Base-by-base conservation (phyloP, 352 stramenopile genomes). In the Plasmopara muralis region DNA sequence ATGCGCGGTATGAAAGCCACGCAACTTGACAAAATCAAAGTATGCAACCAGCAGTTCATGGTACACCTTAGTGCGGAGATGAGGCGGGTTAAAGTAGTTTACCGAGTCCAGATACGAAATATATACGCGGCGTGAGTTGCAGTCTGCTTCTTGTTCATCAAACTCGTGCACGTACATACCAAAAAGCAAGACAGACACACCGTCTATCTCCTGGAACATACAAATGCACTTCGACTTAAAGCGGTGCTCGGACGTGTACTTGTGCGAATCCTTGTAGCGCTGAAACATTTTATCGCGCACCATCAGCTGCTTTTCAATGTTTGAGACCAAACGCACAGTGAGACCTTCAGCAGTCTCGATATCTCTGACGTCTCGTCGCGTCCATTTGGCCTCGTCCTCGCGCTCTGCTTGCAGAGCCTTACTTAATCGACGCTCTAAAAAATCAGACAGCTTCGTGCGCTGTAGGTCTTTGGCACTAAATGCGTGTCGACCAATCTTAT, bases 121-220 rank as follows among this genome's bases (percentile, higher is more conserved):
- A 70, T 99, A 99, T 33, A 98, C 89, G 15, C 89, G 85, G 2
- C 95, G 82, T 10, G 86, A 77, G 68, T 99, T 99, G 41, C 95
- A 97, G 29, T 84, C 53, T 4, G 95, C 84, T 71, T 97, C 97
- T 52, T 97, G 91, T 55, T 98, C 91, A 59, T 98, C 97, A 62
- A 99, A 99, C 63, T 99, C 97, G 64, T 99, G 98, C 6, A 99
- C 96, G 64, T 99, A 99, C 66, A 99, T 97, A 39, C 95, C 97
- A 68, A 99, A 99, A 0, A 99, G 71, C 51, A 99, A 89, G 5
- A 99, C 95, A 64, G 98, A 98, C 13, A 99, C 96, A 29, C 96
- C 96, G 64, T 99, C 95, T 53, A 99, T 95, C 65, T 98, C 96
- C 72, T 99, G 97, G 65, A 99, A 99, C 58, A 99, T 95, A 57